These are phyloP conservation scores for Xylaria intraflava DNA, from an alignment of 495 filamentous ascomycete species.

Conservation along the genomic window DNA sequence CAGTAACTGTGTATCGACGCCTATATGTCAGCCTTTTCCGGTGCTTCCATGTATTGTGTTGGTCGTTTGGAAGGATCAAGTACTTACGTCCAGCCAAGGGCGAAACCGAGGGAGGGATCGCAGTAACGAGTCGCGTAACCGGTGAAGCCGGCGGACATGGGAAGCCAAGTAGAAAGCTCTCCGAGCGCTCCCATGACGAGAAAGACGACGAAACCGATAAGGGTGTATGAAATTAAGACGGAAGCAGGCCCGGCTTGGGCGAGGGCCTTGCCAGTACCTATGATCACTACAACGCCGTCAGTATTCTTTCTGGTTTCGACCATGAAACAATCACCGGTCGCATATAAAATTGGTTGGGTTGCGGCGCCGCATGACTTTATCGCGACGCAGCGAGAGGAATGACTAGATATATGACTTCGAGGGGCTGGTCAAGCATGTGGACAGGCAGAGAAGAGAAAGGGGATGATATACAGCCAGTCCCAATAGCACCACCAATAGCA, in stretches of 20 bases:
- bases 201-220: slow-evolving; percentile 45
- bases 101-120: slow-evolving; percentile 71
- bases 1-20: slow-evolving; percentile 44
- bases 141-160: slow-evolving; percentile 50
- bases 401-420: slow-evolving; percentile 30
- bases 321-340: neutral
- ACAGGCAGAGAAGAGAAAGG: neutral
- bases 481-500: slow-evolving; percentile 80
- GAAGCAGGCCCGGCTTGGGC: slow-evolving; percentile 63
- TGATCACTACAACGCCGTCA: slow-evolving; percentile 21
- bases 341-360: neutral
- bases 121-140: slow-evolving; percentile 71
- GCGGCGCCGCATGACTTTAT: neutral
- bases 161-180: slow-evolving; percentile 64
- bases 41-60: neutral
- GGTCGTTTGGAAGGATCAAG: neutral
- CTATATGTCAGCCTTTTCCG: neutral
- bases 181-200: slow-evolving; percentile 43
- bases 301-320: neutral
- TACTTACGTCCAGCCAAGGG: slow-evolving; percentile 64
- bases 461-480: slow-evolving; percentile 45
- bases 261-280: slow-evolving; percentile 54
- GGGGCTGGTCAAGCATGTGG: neutral
- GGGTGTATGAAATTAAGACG: slow-evolving; percentile 57
- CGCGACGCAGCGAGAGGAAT: neutral